Base-by-base conservation (phyloP, 495 filamentous ascomycete species). In the Neurospora sp. region DNA sequence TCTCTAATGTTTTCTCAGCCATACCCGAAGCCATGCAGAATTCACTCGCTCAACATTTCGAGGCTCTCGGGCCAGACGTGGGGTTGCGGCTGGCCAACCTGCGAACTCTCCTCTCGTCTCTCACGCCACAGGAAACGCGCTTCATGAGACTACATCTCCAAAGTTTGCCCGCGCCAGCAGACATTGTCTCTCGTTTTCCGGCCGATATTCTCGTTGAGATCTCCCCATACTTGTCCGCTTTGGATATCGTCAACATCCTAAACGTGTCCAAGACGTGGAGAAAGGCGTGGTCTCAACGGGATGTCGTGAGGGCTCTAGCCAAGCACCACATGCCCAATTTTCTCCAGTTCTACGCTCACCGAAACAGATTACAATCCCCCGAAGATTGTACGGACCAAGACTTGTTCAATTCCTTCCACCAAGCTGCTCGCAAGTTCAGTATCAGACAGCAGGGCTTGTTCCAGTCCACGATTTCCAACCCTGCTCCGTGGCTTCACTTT, bases 201-300 rank as follows among this genome's bases (percentile, higher is more conserved):
- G 39, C 78, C 1, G 83, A 84, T 72, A 48, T 84, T 6, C 77
- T 77, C 4, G n/a, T 70, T 3, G 71, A 78, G 38, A 71, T 84
- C 46, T 78, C 78, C 6, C 35, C 70, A 20, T 40, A 79, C 11
- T 37, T 84, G 7, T 72, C 77, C n/a, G 20, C 72, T 14, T 66
- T 31, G 11, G 75, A 80, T 8, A 75, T 81, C 37, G 40, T 69
- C 44, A 40, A 11, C 38, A 78, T 79, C 16, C 72, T 82, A 3
- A 37, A 72, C 11, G 81, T 84, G 1, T 83, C 80, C 11, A 83
- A 71, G 72, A 18, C 16, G 20, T 84, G 83, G 83, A 77, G 79
- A 20, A 69, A 69, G 14, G 70, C 75, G 44, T 76, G 82, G 71
- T 42, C 79, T 40, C 78, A 79, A 4, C 41, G 66, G 4, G 14